Evolutionary conservation across 2,329 filamentous ascomycete genomes (phyloP).

Genomic region (Akanthomyces muscarius): DNA sequence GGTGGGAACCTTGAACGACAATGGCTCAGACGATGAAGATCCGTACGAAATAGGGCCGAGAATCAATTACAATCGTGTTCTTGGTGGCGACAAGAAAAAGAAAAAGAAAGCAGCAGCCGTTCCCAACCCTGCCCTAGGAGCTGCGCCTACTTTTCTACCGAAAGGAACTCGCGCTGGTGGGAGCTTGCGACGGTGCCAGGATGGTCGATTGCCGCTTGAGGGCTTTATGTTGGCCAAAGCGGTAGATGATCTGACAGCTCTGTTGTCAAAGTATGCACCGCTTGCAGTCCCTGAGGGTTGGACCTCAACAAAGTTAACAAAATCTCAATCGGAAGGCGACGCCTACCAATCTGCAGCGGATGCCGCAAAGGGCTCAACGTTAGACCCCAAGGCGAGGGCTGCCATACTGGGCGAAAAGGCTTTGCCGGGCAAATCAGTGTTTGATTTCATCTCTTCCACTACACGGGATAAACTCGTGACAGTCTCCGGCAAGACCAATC

Average conservation of each 20-base stretch:
- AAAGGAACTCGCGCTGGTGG: conserved; percentile 40
- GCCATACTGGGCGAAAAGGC: conserved; percentile 71
- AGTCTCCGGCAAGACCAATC: conserved; percentile 68
- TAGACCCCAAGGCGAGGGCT: conserved; percentile 74
- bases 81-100: conserved; percentile 80
- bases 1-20: conserved; percentile 86
- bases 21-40: conserved; percentile 91
- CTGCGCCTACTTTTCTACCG: conserved; percentile 71
- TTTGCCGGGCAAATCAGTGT: conserved; percentile 89
- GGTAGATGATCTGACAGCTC: conserved; percentile 34
- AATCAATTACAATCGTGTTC: conserved; percentile 78
- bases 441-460: conserved; percentile 81
- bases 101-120: conserved; percentile 49
- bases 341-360: conserved; percentile 66
- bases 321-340: conserved; percentile 10
- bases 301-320: conserved; percentile 55
- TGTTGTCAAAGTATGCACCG: conserved; percentile 49
- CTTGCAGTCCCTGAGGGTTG: conserved; percentile 70
- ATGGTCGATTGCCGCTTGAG: conserved; percentile 73
- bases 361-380: conserved; percentile 69
- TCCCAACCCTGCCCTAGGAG: conserved; percentile 60
- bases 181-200: conserved; percentile 63
- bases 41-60: conserved; percentile 88
- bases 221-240: conserved; percentile 70
- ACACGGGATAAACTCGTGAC: conserved; percentile 72